Conservation (phyloP, 176 grass and related monocot species). For the Saccharum officinarum region DNA sequence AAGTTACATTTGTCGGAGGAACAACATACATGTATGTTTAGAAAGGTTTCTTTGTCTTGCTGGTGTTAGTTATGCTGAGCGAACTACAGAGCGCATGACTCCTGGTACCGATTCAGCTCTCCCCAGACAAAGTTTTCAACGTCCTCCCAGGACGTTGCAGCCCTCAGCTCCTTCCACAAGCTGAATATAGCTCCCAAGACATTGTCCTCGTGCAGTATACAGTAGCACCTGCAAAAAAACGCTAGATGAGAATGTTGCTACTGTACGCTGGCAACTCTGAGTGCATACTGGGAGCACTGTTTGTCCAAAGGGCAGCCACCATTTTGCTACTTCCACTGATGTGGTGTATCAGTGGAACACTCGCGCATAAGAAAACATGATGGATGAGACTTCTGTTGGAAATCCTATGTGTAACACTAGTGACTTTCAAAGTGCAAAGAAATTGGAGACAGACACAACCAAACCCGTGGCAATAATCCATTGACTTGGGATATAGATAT, state of each 20-base stretch:
- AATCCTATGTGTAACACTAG: not conserved
- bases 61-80: not conserved
- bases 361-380: not conserved
- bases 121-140: constrained; percentile 79
- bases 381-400: not conserved
- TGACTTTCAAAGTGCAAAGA: not conserved
- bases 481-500: not conserved
- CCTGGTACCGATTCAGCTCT: constrained; percentile 72
- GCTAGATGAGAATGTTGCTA: not conserved
- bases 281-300: not conserved
- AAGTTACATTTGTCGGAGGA: not conserved
- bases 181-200: constrained; percentile 88
- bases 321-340: not conserved
- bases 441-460: not conserved
- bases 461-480: not conserved
- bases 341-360: not conserved
- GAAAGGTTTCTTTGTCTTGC: not conserved
- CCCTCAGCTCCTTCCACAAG: constrained; percentile 79
- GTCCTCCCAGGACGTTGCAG: constrained; percentile 64
- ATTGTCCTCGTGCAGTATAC: constrained; percentile 89
- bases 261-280: not conserved
- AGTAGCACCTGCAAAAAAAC: constrained; percentile 66
- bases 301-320: not conserved
- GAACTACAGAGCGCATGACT: constrained; percentile 5
- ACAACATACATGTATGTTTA: not conserved